These are phyloP conservation scores for Arabidopsis hybrid DNA, from an alignment of 441 rosid genomes.

Conservation along the genomic window DNA sequence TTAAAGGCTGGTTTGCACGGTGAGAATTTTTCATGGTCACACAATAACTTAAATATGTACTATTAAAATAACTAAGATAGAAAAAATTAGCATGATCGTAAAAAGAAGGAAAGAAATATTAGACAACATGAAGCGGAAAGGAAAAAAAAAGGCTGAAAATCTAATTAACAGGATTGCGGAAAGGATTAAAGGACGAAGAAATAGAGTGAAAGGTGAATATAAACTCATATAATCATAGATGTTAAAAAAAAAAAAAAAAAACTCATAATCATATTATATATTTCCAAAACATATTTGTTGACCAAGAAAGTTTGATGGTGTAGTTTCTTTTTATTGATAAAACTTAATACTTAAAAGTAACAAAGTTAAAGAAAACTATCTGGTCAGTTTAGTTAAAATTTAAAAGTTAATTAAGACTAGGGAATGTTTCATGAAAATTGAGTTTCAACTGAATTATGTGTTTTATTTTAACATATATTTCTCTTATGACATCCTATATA, in stretches of 20 bases:
- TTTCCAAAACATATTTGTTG: conserved; percentile 14
- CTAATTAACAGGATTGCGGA: conserved; percentile 12
- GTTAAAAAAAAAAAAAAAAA: no score
- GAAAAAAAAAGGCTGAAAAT: conserved; percentile 16
- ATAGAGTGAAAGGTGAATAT: conserved; percentile 12
- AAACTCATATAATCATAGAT: no score
- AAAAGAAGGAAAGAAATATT: neutral
- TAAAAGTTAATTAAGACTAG: conserved; percentile 1
- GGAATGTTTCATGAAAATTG: neutral
- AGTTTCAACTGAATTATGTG: neutral
- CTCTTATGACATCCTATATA: conserved; percentile 1
- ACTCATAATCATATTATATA: neutral
- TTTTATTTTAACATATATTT: neutral
- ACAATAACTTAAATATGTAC: neutral
- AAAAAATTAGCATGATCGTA: neutral
- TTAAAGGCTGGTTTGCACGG: conserved; percentile 22
- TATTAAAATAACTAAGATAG: conserved; percentile 7
- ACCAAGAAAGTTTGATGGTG: conserved; percentile 12
- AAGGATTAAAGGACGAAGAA: conserved; percentile 14
- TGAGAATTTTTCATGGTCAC: conserved; percentile 23
- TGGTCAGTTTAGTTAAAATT: neutral
- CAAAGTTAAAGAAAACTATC: neutral
- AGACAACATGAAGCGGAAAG: conserved; percentile 23
- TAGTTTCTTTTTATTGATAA: conserved; percentile 11
- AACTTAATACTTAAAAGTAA: neutral